These are phyloP conservation scores for Lachnellula occidentalis DNA, from an alignment of 2,329 filamentous ascomycete species.

Conservation along the genomic window DNA sequence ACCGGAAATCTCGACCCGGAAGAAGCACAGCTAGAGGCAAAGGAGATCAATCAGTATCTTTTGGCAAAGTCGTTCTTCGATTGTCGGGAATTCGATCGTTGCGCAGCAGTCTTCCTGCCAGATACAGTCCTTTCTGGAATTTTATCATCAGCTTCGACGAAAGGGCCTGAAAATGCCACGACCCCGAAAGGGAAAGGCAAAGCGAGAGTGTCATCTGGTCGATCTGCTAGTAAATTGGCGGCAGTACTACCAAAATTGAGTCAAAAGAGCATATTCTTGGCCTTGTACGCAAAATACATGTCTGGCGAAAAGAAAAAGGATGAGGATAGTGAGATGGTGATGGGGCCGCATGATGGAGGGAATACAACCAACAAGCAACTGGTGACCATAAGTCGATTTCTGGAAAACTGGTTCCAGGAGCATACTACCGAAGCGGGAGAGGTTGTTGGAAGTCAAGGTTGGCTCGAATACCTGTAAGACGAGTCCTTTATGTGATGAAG, in stretches of 20 bases:
- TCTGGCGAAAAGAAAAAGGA: constrained; percentile 94
- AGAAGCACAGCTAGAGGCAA: constrained; percentile 71
- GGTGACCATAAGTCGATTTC: constrained; percentile 63
- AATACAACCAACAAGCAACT: constrained; percentile 82
- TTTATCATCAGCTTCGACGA: constrained; percentile 40
- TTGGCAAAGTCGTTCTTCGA: constrained; percentile 93
- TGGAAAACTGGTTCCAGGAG: constrained; percentile 76
- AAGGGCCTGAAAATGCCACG: constrained; percentile 33
- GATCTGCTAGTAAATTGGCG: constrained; percentile 8
- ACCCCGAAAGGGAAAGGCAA: constrained; percentile 59
- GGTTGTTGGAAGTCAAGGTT: constrained; percentile 69
- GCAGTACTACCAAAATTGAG: constrained; percentile 55
- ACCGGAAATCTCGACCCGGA: constrained; percentile 58
- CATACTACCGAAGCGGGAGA: constrained; percentile 53
- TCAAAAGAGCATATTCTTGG: constrained; percentile 87
- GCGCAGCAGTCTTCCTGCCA: constrained; percentile 83
- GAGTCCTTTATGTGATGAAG: neutral
- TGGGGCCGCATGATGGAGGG: constrained; percentile 86
- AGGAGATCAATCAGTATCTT: constrained; percentile 77
- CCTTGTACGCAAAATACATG: constrained; percentile 86
- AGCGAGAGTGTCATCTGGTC: constrained; percentile 30
- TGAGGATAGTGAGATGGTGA: constrained; percentile 94
- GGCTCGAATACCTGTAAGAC: constrained; percentile 74
- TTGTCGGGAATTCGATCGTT: constrained; percentile 90
- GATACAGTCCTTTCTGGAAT: constrained; percentile 68